A percentile compares a stretch with the other conserved stretches of the same genome.
phyloP scores from a whole-genome alignment of 2,329 filamentous ascomycete species.

The Scedosporium boydii region DNA sequence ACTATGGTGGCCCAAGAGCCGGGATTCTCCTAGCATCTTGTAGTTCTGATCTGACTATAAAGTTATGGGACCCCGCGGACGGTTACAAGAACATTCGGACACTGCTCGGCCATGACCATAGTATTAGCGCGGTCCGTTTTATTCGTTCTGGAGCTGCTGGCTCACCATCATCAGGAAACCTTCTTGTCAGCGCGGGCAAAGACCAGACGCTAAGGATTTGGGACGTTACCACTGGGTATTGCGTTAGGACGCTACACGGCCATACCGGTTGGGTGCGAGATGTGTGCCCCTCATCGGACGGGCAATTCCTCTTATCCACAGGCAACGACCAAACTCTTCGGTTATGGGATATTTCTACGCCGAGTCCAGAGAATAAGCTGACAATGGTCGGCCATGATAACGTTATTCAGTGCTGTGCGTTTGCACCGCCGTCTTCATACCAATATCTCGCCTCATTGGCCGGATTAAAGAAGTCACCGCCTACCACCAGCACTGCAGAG shows the following conservation, averaged over 20 bases:
- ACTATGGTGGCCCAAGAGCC: conserved; percentile 78
- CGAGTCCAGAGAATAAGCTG: conserved; percentile 61
- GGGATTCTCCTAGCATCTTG: conserved; percentile 63
- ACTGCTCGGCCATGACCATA: conserved; percentile 84
- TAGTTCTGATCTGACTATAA: conserved; percentile 84
- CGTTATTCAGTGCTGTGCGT: conserved; percentile 72
- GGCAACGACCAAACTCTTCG: conserved; percentile 75
- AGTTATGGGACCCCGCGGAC: conserved; percentile 85
- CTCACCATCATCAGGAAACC: conserved; percentile 62
- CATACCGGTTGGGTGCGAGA: conserved; percentile 90
- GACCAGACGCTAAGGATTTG: conserved; percentile 82
- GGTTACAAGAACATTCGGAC: conserved; percentile 95
- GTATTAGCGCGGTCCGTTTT: conserved; percentile 79
- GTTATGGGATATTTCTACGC: conserved; percentile 72
- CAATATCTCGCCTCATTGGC: conserved; percentile 67
- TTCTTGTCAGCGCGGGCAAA: conserved; percentile 76
- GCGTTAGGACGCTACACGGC: conserved; percentile 78
- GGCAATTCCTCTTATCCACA: conserved; percentile 71
- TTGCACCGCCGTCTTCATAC: conserved; percentile 75
- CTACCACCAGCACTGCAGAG: conserved; percentile 65
- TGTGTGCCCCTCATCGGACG: conserved; percentile 73
- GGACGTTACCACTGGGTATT: conserved; percentile 90
- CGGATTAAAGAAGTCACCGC: conserved; percentile 73
- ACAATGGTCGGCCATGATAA: conserved; percentile 83
- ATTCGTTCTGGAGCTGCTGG: conserved; percentile 59